These are phyloP conservation scores for Calocybe cyanea DNA, from an alignment of 768 basidiomycete genomes.

Conservation along the genomic window DNA sequence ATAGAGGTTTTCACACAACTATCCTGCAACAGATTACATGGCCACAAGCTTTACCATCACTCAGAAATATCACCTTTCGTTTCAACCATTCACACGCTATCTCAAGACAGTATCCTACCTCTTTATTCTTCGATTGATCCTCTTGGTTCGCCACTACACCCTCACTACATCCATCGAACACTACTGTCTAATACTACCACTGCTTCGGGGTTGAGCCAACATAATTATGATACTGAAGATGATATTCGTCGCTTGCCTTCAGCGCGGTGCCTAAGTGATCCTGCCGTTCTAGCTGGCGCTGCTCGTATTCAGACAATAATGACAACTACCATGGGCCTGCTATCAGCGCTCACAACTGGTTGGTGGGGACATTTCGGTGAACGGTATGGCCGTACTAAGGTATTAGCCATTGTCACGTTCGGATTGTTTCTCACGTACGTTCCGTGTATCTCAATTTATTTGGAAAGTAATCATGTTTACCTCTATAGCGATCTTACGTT, in stretches of 20 bases:
- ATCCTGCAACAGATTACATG: conserved; percentile 57
- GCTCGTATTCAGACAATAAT: conserved; percentile 72
- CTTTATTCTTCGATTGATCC: conserved; percentile 29
- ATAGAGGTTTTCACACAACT: conserved; percentile 80
- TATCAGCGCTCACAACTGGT: conserved; percentile 81
- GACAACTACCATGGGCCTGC: conserved; percentile 73
- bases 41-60: conserved; percentile 39
- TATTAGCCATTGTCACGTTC: conserved; percentile 67
- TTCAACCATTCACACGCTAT: conserved; percentile 6
- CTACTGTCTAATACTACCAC: conserved; percentile 5
- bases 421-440: conserved; percentile 47
- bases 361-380: conserved; percentile 90
- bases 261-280: conserved; percentile 33
- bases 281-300: conserved; percentile 66
- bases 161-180: conserved; percentile 11
- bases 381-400: conserved; percentile 69
- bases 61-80: conserved; percentile 19
- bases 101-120: conserved; percentile 12
- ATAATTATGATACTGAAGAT: not conserved
- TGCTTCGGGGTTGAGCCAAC: not conserved
- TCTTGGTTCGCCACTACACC: conserved; percentile 25
- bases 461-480: not conserved
- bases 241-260: conserved; percentile 30
- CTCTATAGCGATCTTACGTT: conserved; percentile 72
- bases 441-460: no score